These are phyloP conservation scores for Aureococcus anophagefferens DNA, from an alignment of 108 stramenopile genomes.

Conservation along the genomic window DNA sequence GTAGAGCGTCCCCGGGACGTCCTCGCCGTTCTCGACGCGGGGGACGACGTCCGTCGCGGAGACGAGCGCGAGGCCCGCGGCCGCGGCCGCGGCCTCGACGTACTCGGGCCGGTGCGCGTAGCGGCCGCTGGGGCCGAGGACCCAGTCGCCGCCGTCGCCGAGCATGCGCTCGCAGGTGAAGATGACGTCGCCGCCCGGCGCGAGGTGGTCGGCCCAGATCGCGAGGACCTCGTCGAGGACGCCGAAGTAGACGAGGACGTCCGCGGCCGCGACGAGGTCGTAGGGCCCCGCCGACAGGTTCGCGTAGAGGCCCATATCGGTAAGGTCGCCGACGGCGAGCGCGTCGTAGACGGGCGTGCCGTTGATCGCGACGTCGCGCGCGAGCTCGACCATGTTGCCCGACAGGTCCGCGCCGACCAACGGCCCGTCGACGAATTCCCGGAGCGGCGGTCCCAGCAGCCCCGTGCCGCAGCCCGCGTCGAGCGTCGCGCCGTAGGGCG, in stretches of 20 bases:
- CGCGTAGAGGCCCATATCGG: not conserved
- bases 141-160: not conserved
- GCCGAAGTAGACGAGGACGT: constrained; percentile 64
- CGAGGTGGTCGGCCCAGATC: constrained; percentile 38
- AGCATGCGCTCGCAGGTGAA: constrained; percentile 54
- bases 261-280: constrained; percentile 61
- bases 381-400: constrained; percentile 55
- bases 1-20: too few relatives aligned
- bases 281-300: constrained; percentile 10
- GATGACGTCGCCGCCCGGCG: constrained; percentile 22
- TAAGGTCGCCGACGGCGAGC: not conserved
- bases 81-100: not conserved
- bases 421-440: constrained; percentile 33
- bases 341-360: not conserved
- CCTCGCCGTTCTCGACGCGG: too few relatives aligned
- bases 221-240: constrained; percentile 35
- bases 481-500: constrained; percentile 30
- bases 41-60: too few relatives aligned
- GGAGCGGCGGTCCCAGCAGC: constrained; percentile 52
- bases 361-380: not conserved
- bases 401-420: constrained; percentile 61
- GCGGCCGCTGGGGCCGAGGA: not conserved
- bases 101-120: not conserved
- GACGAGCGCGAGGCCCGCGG: too few relatives aligned
- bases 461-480: constrained; percentile 71